Evolutionary conservation across 768 basidiomycete genomes (phyloP).

Genomic region (Suillus hirtellus): DNA sequence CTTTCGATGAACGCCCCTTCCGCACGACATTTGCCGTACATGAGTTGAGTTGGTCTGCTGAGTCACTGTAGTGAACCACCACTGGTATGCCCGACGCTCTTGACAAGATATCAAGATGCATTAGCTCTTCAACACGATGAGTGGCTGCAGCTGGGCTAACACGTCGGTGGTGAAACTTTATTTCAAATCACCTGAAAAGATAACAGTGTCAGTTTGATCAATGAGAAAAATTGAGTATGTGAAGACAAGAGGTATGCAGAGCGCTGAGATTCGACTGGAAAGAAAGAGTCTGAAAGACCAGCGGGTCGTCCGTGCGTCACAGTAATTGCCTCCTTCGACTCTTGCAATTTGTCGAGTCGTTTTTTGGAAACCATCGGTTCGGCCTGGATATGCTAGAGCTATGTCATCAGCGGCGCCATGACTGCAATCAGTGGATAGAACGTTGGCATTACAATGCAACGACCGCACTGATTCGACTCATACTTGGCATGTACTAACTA

Average conservation of each 20-base stretch:
- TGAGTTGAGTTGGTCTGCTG: conserved; percentile 94
- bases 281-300: background rate
- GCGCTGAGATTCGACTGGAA: background rate
- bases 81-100: conserved; percentile 91
- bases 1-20: conserved; percentile 97
- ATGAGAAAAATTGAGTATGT: background rate
- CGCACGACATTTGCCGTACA: conserved; percentile 99
- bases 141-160: background rate
- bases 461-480: background rate
- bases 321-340: background rate
- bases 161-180: background rate
- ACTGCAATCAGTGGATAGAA: background rate
- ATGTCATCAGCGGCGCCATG: background rate
- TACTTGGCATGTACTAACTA: background rate
- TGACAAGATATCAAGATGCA: conserved; percentile 73
- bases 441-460: background rate
- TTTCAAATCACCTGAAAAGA: background rate
- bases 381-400: background rate
- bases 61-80: conserved; percentile 97
- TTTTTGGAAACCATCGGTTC: background rate
- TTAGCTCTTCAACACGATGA: background rate
- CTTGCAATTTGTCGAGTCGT: background rate
- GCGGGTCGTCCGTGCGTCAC: background rate
- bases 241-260: background rate
- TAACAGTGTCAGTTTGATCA: no score